Conservation (phyloP, 2,329 filamentous ascomycete genomes). For the Trichoderma hamatum region DNA sequence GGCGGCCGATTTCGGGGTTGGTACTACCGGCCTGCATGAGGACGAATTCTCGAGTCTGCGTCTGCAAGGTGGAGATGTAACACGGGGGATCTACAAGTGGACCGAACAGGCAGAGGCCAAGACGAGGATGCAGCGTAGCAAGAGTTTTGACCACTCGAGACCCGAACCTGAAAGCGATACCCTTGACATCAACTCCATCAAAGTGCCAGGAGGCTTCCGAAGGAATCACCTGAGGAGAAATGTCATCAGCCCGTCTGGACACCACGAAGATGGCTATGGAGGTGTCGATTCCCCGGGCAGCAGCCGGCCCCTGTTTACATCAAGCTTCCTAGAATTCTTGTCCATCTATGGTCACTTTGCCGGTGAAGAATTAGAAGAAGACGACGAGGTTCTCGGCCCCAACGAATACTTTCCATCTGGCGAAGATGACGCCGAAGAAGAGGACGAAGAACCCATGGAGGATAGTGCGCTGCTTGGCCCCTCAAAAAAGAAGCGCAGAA, state of each 20-base stretch:
- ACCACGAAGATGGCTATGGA: slow-evolving; percentile 40
- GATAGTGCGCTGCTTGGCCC: slow-evolving; percentile 80
- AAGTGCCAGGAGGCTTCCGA: slow-evolving; percentile 89
- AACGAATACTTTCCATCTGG: slow-evolving; percentile 92
- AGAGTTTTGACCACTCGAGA: slow-evolving; percentile 80
- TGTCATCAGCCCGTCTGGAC: slow-evolving; percentile 61
- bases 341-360: slow-evolving; percentile 97
- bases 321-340: slow-evolving; percentile 93
- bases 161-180: slow-evolving; percentile 79
- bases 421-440: slow-evolving; percentile 63
- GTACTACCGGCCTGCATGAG: slow-evolving; percentile 52
- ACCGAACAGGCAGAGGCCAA: slow-evolving; percentile 82
- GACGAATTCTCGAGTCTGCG: slow-evolving; percentile 93
- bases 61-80: slow-evolving; percentile 92
- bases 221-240: slow-evolving; percentile 83
- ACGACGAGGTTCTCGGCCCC: slow-evolving; percentile 83
- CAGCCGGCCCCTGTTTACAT: slow-evolving; percentile 70
- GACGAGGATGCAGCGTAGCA: slow-evolving; percentile 72
- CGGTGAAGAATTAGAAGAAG: slow-evolving; percentile 93
- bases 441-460: slow-evolving; percentile 82
- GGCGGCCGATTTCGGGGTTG: slow-evolving; percentile 41
- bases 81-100: slow-evolving; percentile 94
- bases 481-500: slow-evolving; percentile 72
- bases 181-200: slow-evolving; percentile 86
- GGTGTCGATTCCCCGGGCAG: slow-evolving; percentile 40